Base-by-base conservation (phyloP, 2,329 filamentous ascomycete species). In the Penicillium sp. region DNA sequence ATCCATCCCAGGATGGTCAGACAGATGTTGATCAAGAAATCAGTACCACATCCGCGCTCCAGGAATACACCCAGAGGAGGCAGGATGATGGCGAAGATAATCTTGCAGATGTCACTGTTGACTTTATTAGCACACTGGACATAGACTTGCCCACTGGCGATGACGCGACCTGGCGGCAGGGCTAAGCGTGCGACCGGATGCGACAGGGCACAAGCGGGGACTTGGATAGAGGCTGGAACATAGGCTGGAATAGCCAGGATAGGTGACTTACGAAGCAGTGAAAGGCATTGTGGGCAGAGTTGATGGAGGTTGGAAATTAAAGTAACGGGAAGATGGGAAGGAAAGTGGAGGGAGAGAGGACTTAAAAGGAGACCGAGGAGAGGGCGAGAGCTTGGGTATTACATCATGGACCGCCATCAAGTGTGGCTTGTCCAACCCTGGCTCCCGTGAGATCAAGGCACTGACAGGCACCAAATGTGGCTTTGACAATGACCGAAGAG, bases 1-100 rank as follows among this genome's bases (percentile, higher is more conserved):
- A 92, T 82, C 76, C 84, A 87, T 75, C 84, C 85, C 65, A 91
- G 80, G 66, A 90, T 84, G 66, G 90, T 95, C 77, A 95, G 79
- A 70, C 91, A 82, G 76, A 96, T 90, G 86, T 95, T 96, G 84
- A 96, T 95, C 76, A 93, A 81, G 70, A 96, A 81, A 73, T 96
- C 90, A 64, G 87, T 85, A 72, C 87, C 87, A 79, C 91, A 96
- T 68, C 91, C 91, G 66, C 88, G 86, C 87, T 96, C 91, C 65
- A 96, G 89, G 84, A 96, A 94, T 74, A 96, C 91, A 79, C 91
- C 91, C 52, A 96, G 78, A 72, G 91, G 91, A 53, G 91, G 91
- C 62, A 96, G 85, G 79, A 96, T 79, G 81, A 96, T 81, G 81
- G 91, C 91, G 78, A 96, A 83, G 78, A 96, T 83, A 81, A 89